Evolutionary conservation across 345 rosid species (phyloP), one percentile per base, ranked within the genome.

Genomic region (Durio zibethinus): DNA sequence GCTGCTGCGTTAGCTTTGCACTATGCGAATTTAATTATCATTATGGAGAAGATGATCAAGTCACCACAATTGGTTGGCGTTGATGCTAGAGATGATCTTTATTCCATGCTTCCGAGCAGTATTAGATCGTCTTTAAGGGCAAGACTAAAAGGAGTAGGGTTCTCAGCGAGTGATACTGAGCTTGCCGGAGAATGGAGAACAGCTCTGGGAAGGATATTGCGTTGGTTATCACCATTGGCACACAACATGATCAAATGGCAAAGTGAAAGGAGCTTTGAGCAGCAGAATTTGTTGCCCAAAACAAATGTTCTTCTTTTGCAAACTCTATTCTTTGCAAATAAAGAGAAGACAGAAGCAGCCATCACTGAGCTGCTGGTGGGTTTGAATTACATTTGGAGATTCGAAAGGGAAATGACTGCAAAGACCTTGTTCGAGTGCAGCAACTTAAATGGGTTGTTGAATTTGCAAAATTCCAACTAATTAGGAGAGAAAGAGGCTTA

Each of bases 181-280:
- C 88, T 97, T 6, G 99, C 98, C 70, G 86, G 85, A 18, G 97
- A 92, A 75, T 97, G 99, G 99, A 89, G 82, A 67, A 86, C 88
- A 0, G 99, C 99, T 15, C 62, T 92, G 65, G 90, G 90, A 56
- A 81, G 91, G 85, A 92, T 97, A 31, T 82, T 94, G 80, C 82
- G 84, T 27, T 97, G 99, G 99, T 57, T 97, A 75, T 87, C 97
- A 8, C 99, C 97, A 2, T 68, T 97, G 75, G 99, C 97, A 1
- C 98, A 97, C 74, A 94, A 94, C 61, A 97, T 91, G 99, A 94
- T 97, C 15, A 92, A 87, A 84, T 97, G 99, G 98, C 99, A 97
- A 72, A 90, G 89, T 27, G 99, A 92, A 77, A 89, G 99, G 83
- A 97, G 97, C 88, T 91, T 92, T 45, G 98, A 91, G 86, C 98